phyloP scores from a whole-genome alignment of 192 early-diverging fungal species.

The Globomyces pollinis-pini region DNA sequence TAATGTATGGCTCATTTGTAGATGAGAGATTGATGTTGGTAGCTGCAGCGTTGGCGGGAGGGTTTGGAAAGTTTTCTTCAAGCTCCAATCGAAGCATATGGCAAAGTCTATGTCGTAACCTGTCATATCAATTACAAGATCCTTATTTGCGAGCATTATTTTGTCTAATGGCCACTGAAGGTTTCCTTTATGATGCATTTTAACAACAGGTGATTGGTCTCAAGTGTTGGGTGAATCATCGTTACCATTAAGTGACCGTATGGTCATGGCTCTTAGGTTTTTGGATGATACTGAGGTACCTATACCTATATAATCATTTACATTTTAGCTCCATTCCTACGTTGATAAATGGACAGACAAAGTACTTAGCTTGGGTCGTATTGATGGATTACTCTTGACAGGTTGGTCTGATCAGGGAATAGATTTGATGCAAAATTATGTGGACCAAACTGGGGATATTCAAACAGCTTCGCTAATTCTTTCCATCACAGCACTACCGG shows the following conservation, averaged over 20 bases:
- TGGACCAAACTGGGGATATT: conserved; percentile 82
- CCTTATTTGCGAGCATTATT: conserved; percentile 87
- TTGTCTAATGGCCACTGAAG: conserved; percentile 64
- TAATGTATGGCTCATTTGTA: conserved; percentile 8
- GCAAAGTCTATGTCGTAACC: conserved; percentile 51
- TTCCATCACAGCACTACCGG: conserved; percentile 51
- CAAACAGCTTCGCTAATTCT: conserved; percentile 77
- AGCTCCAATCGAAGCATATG: conserved; percentile 32
- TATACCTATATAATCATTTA: too few relatives aligned
- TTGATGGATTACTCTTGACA: conserved; percentile 78
- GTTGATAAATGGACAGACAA: conserved; percentile 48
- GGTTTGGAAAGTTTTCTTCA: conserved; percentile 15
- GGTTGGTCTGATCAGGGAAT: conserved; percentile 62
- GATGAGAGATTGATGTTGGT: conserved; percentile 78
- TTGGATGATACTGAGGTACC: conserved; percentile 74
- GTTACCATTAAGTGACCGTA: conserved; percentile 67
- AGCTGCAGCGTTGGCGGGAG: conserved; percentile 62
- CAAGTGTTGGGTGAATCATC: conserved; percentile 62
- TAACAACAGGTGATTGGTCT: conserved; percentile 78
- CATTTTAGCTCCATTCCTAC: conserved; percentile 47
- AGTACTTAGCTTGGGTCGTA: conserved; percentile 56
- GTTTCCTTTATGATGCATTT: too few relatives aligned
- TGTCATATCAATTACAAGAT: conserved; percentile 52
- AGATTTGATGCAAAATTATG: conserved; percentile 66
- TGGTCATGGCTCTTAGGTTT: conserved; percentile 80